phyloP scores from a whole-genome alignment of 176 grass and related monocot genomes.

The Stipa capillata region DNA sequence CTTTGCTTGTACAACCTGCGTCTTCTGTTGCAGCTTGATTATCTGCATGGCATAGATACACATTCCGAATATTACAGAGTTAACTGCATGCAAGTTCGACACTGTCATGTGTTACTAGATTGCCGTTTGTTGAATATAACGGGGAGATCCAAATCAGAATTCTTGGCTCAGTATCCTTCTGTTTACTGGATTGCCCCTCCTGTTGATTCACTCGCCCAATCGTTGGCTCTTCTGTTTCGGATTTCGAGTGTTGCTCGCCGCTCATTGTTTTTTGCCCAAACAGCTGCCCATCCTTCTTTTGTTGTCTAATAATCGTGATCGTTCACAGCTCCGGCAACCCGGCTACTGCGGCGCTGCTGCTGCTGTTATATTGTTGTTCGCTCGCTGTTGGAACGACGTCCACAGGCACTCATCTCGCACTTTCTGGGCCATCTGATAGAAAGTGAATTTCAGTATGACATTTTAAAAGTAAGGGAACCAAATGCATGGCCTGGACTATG shows the following conservation, averaged over 20 bases:
- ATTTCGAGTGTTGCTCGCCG: too few species aligned
- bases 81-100: background rate
- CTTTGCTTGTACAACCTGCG: constrained; percentile 71
- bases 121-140: too few species aligned
- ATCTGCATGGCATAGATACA: constrained; percentile 36
- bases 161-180: too few species aligned
- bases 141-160: too few species aligned
- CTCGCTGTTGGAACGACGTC: background rate
- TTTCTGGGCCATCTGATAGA: background rate
- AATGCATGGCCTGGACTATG: background rate
- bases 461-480: background rate
- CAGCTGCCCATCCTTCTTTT: too few species aligned
- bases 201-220: too few species aligned
- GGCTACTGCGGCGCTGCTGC: background rate
- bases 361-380: background rate
- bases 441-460: background rate
- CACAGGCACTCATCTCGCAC: background rate
- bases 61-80: background rate
- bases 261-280: too few species aligned
- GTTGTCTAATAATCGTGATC: too few species aligned
- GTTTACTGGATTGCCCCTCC: too few species aligned
- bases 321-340: background rate
- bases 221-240: too few species aligned
- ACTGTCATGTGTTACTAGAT: too few species aligned
- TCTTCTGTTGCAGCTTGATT: constrained; percentile 87